These are phyloP conservation scores for Clonostachys rhizophaga DNA, from an alignment of 2,329 filamentous ascomycete species.

Conservation along the genomic window DNA sequence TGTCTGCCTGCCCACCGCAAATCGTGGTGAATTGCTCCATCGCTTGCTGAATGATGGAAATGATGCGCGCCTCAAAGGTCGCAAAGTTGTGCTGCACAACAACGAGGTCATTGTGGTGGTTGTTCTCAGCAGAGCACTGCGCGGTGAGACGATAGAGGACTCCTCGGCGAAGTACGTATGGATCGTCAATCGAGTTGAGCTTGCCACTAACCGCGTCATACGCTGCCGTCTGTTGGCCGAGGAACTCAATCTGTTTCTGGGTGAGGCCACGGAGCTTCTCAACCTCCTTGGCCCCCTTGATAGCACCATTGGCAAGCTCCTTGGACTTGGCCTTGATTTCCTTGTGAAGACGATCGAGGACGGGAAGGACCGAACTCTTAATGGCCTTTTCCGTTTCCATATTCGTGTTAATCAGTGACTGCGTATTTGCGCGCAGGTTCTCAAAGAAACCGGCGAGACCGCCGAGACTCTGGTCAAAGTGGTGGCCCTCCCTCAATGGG, in stretches of 20 bases:
- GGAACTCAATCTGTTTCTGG: constrained; percentile 93
- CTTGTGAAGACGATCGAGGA: constrained; percentile 85
- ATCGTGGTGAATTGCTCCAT: constrained; percentile 81
- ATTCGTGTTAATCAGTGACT: constrained; percentile 85
- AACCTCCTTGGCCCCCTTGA: constrained; percentile 83
- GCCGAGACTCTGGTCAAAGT: constrained; percentile 87
- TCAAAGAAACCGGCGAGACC: constrained; percentile 90
- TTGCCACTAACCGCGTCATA: constrained; percentile 74
- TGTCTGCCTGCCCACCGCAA: constrained; percentile 75
- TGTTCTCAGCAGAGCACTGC: constrained; percentile 94
- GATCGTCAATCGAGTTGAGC: constrained; percentile 71
- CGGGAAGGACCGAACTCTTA: constrained; percentile 79
- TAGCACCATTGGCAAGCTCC: constrained; percentile 75
- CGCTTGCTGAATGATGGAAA: constrained; percentile 77
- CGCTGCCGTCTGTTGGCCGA: constrained; percentile 78
- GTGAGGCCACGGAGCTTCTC: constrained; percentile 82
- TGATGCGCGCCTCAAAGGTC: constrained; percentile 80
- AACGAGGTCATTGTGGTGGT: constrained; percentile 86
- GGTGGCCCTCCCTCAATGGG: constrained; percentile 82
- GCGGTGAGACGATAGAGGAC: constrained; percentile 81
- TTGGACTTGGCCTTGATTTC: constrained; percentile 97
- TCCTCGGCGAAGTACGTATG: constrained; percentile 80
- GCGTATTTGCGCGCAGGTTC: constrained; percentile 88
- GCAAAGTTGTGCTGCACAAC: constrained; percentile 88
- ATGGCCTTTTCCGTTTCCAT: constrained; percentile 87